A percentile compares a stretch with the other conserved stretches of the same genome.
Conservation (phyloP, 495 filamentous ascomycete species). For the Neurospora sp. region DNA sequence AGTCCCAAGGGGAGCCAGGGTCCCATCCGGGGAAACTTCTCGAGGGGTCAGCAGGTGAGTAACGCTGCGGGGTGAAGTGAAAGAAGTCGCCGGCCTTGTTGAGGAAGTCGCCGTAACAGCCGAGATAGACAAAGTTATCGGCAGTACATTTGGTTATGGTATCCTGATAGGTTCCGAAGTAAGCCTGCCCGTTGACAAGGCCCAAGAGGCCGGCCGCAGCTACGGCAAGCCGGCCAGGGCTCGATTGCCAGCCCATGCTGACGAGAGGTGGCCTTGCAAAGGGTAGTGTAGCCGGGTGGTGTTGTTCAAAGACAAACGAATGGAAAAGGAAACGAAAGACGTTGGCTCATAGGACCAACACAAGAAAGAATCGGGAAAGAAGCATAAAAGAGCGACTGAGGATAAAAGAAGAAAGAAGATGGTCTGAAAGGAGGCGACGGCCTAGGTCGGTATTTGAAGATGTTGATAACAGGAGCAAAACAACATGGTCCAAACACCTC, state of each 20-base stretch:
- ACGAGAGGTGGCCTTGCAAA: neutral
- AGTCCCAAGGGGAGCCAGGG: conserved; percentile 11
- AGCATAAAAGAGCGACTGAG: neutral
- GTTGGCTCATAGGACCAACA: neutral
- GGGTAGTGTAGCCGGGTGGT: neutral
- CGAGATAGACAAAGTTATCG: conserved; percentile 13
- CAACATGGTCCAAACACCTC: neutral
- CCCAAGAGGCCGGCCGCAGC: conserved; percentile 15
- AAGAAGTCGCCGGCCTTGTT: neutral
- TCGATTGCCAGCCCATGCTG: conserved; percentile 16
- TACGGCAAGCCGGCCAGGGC: conserved; percentile 14
- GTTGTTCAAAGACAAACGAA: neutral
- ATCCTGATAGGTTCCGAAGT: conserved; percentile 6
- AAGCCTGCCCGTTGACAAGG: conserved; percentile 13
- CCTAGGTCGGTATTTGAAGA: conserved; percentile 1
- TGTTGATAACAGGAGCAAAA: neutral
- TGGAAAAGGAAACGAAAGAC: neutral
- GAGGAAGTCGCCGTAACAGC: conserved; percentile 11
- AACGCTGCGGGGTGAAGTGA: conserved; percentile 5
- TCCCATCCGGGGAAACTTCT: conserved; percentile 11
- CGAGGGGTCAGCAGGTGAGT: conserved; percentile 4
- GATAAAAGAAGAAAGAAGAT: neutral
- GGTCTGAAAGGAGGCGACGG: neutral
- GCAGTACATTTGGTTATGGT: conserved; percentile 1
- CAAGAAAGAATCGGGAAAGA: neutral